Conservation (phyloP, 805 yeast species). For the Scheffersomyces lignosus region DNA sequence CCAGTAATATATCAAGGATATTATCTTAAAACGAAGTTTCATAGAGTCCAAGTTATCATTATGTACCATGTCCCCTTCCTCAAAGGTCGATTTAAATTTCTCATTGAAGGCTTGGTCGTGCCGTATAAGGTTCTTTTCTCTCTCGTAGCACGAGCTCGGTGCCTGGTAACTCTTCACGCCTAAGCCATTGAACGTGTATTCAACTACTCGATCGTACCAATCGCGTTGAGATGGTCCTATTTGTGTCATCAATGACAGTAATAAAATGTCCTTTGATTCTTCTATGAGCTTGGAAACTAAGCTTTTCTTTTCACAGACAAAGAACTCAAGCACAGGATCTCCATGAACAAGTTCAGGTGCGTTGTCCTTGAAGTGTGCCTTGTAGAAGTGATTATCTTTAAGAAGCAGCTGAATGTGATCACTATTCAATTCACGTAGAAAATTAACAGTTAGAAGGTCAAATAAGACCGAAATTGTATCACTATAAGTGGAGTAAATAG, state of each 20-base stretch:
- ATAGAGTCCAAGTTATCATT: constrained; percentile 30
- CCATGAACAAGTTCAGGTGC: not conserved
- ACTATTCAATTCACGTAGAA: constrained; percentile 5
- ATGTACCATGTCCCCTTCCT: constrained; percentile 6
- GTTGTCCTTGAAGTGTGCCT: not conserved
- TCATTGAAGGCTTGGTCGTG: constrained; percentile 16
- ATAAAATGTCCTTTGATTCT: constrained; percentile 2
- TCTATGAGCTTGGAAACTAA: not conserved
- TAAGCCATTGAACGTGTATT: constrained; percentile 30
- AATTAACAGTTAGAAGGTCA: constrained; percentile 18
- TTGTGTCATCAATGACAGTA: constrained; percentile 20
- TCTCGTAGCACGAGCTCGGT: constrained; percentile 24
- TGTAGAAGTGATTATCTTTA: no score
- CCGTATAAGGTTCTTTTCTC: constrained; percentile 24
- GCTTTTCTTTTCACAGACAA: not conserved
- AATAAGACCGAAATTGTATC: constrained; percentile 19
- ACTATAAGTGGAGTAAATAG: constrained; percentile 22
- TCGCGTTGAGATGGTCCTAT: constrained; percentile 18
- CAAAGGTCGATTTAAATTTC: constrained; percentile 5
- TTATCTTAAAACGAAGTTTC: constrained; percentile 23
- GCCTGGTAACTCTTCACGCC: constrained; percentile 9
- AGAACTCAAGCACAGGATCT: not conserved
- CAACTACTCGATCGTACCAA: constrained; percentile 33
- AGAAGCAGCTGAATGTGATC: no score
- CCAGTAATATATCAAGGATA: constrained; percentile 17